Percentiles rank a stretch among this genome's conserved stretches.
Conservation (phyloP, 1,284 basidiomycete species). For the Marasmius sp. region DNA sequence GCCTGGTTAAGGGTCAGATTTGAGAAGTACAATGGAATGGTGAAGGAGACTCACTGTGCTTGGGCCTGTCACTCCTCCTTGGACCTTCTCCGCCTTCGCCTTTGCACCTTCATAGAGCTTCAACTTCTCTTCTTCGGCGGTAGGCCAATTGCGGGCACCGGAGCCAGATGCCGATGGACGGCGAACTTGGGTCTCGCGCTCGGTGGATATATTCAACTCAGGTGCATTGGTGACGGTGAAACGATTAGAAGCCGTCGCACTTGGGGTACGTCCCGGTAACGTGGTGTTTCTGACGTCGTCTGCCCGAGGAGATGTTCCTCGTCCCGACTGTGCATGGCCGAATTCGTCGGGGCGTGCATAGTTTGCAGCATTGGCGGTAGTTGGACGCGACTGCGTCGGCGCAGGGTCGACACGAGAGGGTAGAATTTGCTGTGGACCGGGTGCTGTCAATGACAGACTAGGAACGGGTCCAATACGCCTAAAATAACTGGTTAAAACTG, state of each 20-base stretch:
- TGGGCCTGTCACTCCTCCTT: slow-evolving; percentile 37
- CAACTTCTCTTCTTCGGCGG: slow-evolving; percentile 68
- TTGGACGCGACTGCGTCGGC: slow-evolving; percentile 4
- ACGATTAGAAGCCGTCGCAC: slow-evolving; percentile 22
- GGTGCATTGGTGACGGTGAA: slow-evolving; percentile 36
- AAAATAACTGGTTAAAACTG: slow-evolving; percentile 7
- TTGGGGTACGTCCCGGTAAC: slow-evolving; percentile 18
- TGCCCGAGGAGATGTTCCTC: background rate
- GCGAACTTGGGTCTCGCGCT: slow-evolving; percentile 7
- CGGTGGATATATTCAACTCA: slow-evolving; percentile 23
- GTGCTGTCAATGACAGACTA: slow-evolving; percentile 51
- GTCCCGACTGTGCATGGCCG: slow-evolving; percentile 15
- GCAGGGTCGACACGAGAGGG: slow-evolving; percentile 19
- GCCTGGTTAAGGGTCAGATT: background rate
- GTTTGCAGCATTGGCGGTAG: background rate
- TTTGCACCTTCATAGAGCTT: slow-evolving; percentile 66
- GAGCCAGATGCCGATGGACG: background rate
- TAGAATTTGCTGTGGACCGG: slow-evolving; percentile 10
- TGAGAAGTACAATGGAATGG: background rate
- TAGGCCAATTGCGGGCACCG: slow-evolving; percentile 36
- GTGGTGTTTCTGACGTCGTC: slow-evolving; percentile 1
- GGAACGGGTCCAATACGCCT: slow-evolving; percentile 74
- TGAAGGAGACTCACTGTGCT: slow-evolving; percentile 31
- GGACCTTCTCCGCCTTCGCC: slow-evolving; percentile 56
- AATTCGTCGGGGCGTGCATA: slow-evolving; percentile 28